Conservation (phyloP, 306 rosid species). For the Rosa rugosa region DNA sequence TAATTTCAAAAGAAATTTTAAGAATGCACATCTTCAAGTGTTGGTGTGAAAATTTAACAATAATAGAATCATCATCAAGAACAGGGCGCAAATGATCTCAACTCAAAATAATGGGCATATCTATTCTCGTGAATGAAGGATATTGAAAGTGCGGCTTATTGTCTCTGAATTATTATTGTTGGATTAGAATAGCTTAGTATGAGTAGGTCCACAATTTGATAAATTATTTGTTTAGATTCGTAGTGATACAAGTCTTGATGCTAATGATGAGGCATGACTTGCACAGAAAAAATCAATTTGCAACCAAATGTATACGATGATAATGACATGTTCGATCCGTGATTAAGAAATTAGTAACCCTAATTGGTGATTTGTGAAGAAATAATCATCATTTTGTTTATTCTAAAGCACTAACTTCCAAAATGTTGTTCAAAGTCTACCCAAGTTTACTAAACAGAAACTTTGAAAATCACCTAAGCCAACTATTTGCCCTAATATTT, state of each 20-base stretch:
- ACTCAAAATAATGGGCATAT: constrained; percentile 1
- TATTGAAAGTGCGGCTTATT: neutral
- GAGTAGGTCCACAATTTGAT: neutral
- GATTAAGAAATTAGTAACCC: neutral
- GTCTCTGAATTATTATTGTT: neutral
- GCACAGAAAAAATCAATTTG: neutral
- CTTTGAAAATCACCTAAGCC: neutral
- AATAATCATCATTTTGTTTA: neutral
- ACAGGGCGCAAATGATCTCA: neutral
- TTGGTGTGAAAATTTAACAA: neutral
- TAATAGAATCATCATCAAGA: constrained; percentile 12
- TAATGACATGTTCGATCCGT: constrained; percentile 3
- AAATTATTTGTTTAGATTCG: constrained; percentile 10
- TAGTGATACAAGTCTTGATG: neutral
- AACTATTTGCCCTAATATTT: neutral
- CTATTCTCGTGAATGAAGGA: constrained; percentile 14
- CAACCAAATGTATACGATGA: neutral
- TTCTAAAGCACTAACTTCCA: neutral
- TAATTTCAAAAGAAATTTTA: neutral
- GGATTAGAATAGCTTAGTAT: neutral
- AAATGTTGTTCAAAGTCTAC: neutral
- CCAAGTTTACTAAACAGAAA: neutral
- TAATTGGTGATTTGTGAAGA: neutral
- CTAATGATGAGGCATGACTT: constrained; percentile 3
- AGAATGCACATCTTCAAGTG: neutral